Conservation (phyloP, 345 rosid genomes). For the Combretum micranthum region DNA sequence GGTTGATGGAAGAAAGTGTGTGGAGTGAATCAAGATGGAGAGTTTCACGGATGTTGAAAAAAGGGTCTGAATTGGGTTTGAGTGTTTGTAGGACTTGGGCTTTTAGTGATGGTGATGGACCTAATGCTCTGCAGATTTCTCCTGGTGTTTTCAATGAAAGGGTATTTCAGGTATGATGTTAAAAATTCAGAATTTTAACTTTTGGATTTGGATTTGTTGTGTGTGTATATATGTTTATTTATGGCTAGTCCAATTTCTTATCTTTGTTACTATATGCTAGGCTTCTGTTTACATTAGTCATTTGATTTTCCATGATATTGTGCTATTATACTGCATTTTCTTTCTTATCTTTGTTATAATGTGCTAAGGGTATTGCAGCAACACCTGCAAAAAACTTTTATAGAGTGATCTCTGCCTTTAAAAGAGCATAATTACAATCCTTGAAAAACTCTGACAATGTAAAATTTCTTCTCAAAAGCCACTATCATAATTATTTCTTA, state of each 20-base stretch:
- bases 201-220: not conserved
- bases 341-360: too few species aligned
- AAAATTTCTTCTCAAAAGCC: too few species aligned
- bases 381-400: too few species aligned
- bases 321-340: too few species aligned
- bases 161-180: constrained; percentile 25
- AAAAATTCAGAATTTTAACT: not conserved
- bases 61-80: constrained; percentile 33
- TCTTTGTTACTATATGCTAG: not conserved
- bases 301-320: too few species aligned
- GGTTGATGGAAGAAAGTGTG: constrained; percentile 30
- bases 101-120: constrained; percentile 33
- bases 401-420: too few species aligned
- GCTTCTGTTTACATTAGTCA: too few species aligned
- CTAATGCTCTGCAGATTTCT: constrained; percentile 29
- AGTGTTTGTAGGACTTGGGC: constrained; percentile 53
- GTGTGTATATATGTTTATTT: not conserved
- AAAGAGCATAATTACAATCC: too few species aligned
- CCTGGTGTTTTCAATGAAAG: constrained; percentile 43
- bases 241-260: not conserved
- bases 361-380: too few species aligned
- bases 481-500: too few species aligned
- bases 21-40: constrained; percentile 19
- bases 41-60: constrained; percentile 24
- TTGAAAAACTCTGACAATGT: too few species aligned